These are phyloP conservation scores for Pleurozium schreberi DNA, from an alignment of 225 moss, liverwort and hornwort genomes.

Conservation along the genomic window DNA sequence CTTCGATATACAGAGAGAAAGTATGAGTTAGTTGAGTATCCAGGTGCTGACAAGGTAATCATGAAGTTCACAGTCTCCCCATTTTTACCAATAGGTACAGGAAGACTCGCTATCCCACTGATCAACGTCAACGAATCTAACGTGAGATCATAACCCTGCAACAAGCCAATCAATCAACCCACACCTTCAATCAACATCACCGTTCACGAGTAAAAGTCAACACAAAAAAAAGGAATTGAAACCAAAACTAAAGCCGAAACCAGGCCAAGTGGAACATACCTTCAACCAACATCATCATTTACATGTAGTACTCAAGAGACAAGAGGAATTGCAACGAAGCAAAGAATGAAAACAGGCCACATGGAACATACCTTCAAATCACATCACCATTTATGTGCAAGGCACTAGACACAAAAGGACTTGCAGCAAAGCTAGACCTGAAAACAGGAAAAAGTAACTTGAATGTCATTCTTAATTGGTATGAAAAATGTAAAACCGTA, in stretches of 20 bases:
- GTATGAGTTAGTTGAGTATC: conserved; percentile 10
- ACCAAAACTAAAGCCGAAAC: not conserved
- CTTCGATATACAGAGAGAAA: conserved; percentile 23
- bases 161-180: not conserved
- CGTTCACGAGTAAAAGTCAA: not conserved
- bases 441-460: not conserved
- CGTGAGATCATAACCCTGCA: conserved; percentile 16
- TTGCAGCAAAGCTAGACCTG: not conserved
- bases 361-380: not conserved
- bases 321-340: not conserved
- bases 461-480: not conserved
- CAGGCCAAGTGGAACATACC: not conserved
- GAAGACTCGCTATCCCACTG: conserved; percentile 28
- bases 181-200: not conserved
- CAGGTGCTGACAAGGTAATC: conserved; percentile 15
- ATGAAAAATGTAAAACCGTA: not conserved
- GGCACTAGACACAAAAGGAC: not conserved
- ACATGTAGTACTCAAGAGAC: not conserved
- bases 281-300: not conserved
- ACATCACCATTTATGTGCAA: not conserved
- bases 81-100: conserved; percentile 8
- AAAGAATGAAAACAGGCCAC: not conserved
- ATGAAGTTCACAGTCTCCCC: conserved; percentile 16
- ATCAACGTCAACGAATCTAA: conserved; percentile 8
- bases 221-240: not conserved